phyloP scores from a whole-genome alignment of 1,284 basidiomycete genomes.

The Coriolopsis trogii region DNA sequence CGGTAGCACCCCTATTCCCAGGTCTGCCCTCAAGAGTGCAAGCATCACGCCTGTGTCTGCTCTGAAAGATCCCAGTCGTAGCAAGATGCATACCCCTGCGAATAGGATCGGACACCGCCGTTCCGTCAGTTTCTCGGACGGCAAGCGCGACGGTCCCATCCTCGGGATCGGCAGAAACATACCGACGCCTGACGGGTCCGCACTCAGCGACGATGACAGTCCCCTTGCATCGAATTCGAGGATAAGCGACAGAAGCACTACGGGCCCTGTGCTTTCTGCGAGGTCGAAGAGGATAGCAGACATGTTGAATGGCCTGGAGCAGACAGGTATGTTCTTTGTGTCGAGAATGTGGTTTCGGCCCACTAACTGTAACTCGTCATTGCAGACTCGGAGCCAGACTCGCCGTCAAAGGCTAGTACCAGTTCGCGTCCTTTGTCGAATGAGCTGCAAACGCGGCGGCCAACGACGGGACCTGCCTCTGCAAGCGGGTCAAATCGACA shows the following conservation, averaged over 20 bases:
- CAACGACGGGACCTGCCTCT: constrained; percentile 33
- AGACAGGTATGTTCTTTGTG: constrained; percentile 51
- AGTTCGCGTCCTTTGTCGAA: constrained; percentile 43
- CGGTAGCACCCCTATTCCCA: constrained; percentile 46
- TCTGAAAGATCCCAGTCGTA: constrained; percentile 50
- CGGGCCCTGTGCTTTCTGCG: constrained; percentile 55
- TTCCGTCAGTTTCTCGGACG: constrained; percentile 95
- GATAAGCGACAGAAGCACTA: constrained; percentile 2
- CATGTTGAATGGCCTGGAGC: constrained; percentile 73
- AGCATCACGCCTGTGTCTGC: constrained; percentile 57
- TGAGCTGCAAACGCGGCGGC: constrained; percentile 45
- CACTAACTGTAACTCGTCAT: not conserved
- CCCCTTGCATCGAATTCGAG: constrained; percentile 16
- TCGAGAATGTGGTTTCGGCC: not conserved
- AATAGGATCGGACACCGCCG: constrained; percentile 56
- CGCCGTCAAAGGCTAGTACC: constrained; percentile 65
- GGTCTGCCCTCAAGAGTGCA: constrained; percentile 58
- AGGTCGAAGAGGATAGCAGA: constrained; percentile 80
- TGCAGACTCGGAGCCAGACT: constrained; percentile 51
- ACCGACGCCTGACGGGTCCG: constrained; percentile 35
- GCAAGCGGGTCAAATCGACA: constrained; percentile 22
- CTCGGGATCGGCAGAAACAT: constrained; percentile 53
- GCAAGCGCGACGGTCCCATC: constrained; percentile 84
- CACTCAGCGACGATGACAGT: constrained; percentile 39
- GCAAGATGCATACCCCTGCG: constrained; percentile 53